phyloP scores from a whole-genome alignment of 805 yeast species.

The Kodamaea kakaduensis region DNA sequence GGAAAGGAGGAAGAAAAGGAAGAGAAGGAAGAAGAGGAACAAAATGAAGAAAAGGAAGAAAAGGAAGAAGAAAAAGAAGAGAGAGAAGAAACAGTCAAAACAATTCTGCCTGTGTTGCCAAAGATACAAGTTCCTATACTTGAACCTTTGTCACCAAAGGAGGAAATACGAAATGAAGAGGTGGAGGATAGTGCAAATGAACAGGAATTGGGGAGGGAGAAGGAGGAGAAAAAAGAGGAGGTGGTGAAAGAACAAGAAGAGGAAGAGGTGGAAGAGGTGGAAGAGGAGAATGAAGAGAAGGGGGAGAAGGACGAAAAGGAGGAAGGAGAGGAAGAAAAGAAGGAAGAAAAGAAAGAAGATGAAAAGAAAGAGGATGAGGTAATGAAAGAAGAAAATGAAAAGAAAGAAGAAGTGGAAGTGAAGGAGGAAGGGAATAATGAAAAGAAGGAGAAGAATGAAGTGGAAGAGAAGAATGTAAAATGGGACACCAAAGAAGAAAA shows the following conservation, averaged over 20 bases:
- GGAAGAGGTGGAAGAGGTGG: background rate
- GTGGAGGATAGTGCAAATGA: too few species aligned
- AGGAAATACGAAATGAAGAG: too few species aligned
- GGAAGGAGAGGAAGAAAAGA: slow-evolving; percentile 1
- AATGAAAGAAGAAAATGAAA: background rate
- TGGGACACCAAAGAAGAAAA: background rate
- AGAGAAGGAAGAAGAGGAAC: background rate
- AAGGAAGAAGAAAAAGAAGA: background rate
- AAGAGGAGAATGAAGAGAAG: background rate
- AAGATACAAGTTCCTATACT: too few species aligned
- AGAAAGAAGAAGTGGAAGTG: background rate
- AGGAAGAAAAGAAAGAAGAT: slow-evolving; percentile 1
- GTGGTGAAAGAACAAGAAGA: too few species aligned
- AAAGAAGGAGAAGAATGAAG: slow-evolving; percentile 1
- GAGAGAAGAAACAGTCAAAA: too few species aligned
- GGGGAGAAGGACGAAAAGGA: background rate
- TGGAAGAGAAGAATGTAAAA: background rate
- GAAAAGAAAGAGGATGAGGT: background rate
- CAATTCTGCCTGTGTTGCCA: too few species aligned
- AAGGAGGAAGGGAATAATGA: slow-evolving; percentile 2
- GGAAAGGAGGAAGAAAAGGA: too few species aligned
- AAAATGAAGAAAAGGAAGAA: background rate
- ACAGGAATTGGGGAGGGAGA: too few species aligned
- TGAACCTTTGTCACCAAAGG: too few species aligned
- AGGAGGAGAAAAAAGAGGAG: too few species aligned